Evolutionary conservation across 2,329 filamentous ascomycete genomes (phyloP).

Genomic region (Paecilomyces sp.): DNA sequence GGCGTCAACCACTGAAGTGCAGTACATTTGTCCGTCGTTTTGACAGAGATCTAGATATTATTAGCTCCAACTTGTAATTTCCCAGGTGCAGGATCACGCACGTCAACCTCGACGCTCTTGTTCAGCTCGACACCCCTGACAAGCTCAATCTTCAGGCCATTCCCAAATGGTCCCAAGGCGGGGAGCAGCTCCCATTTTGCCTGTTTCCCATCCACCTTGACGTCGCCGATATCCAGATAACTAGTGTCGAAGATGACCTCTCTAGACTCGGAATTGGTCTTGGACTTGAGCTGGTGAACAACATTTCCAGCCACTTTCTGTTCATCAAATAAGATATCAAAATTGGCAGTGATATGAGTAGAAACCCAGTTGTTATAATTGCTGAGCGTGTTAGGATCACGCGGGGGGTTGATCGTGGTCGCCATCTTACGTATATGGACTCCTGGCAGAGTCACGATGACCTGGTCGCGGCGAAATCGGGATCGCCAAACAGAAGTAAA

Average conservation of each 20-base stretch:
- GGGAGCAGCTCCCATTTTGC: constrained; percentile 65
- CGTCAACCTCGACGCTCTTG: constrained; percentile 42
- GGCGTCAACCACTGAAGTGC: constrained; percentile 94
- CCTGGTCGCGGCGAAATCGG: not conserved
- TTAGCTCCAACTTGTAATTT: constrained; percentile 1
- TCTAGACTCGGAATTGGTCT: constrained; percentile 63
- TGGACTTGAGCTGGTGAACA: constrained; percentile 65
- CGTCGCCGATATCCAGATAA: constrained; percentile 63
- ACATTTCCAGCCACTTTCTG: constrained; percentile 73
- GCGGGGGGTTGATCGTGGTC: constrained; percentile 37
- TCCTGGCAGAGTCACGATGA: not conserved
- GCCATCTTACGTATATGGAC: constrained; percentile 28
- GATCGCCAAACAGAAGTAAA: not conserved
- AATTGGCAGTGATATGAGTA: constrained; percentile 71
- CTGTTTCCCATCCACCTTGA: constrained; percentile 61
- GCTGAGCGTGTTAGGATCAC: constrained; percentile 83
- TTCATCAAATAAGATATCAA: constrained; percentile 76
- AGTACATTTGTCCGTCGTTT: constrained; percentile 82
- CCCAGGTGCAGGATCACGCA: constrained; percentile 14
- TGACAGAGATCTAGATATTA: constrained; percentile 53
- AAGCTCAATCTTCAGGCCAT: constrained; percentile 42
- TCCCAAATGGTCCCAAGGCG: constrained; percentile 61
- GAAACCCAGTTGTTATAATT: constrained; percentile 89
- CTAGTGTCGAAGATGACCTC: constrained; percentile 88
- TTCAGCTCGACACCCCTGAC: constrained; percentile 40